A percentile compares a stretch with the other conserved stretches of the same genome.
phyloP scores from a whole-genome alignment of 805 yeast genomes.

The Kodamaea sagamina region DNA sequence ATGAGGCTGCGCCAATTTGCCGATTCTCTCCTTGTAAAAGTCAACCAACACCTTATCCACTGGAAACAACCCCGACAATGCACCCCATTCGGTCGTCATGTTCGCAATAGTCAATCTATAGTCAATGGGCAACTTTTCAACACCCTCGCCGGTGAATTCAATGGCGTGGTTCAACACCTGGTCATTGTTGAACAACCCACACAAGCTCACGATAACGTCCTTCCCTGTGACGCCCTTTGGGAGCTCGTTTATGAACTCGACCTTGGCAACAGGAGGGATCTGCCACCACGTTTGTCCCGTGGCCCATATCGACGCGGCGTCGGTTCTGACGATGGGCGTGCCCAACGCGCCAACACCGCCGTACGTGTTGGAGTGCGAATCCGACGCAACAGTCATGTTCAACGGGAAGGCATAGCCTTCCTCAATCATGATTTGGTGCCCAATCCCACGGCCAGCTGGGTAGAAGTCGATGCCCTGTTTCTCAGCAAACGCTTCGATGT shows the following conservation, averaged over 20 bases:
- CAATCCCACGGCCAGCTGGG: slow-evolving; percentile 99
- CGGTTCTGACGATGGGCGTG: slow-evolving; percentile 97
- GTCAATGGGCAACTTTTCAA: slow-evolving; percentile 70
- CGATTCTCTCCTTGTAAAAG: slow-evolving; percentile 67
- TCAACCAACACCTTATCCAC: slow-evolving; percentile 75
- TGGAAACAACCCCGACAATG: slow-evolving; percentile 96
- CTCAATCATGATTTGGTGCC: slow-evolving; percentile 98
- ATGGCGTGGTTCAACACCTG: slow-evolving; percentile 93
- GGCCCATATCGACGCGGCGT: slow-evolving; percentile 99
- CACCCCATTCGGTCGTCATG: slow-evolving; percentile 99
- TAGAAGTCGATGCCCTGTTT: slow-evolving; percentile 94
- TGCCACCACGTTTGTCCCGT: slow-evolving; percentile 99
- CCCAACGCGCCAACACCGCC: slow-evolving; percentile 97
- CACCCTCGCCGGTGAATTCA: slow-evolving; percentile 86
- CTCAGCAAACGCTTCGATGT: slow-evolving; percentile 86
- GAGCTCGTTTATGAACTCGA: slow-evolving; percentile 77
- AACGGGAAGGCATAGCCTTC: slow-evolving; percentile 98
- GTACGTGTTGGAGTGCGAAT: slow-evolving; percentile 95
- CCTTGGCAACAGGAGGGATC: slow-evolving; percentile 97
- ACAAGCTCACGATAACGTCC: slow-evolving; percentile 93
- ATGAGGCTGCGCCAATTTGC: slow-evolving; percentile 66
- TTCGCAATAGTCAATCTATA: slow-evolving; percentile 91
- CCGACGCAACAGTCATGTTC: slow-evolving; percentile 92
- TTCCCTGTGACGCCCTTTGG: slow-evolving; percentile 92
- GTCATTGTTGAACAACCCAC: slow-evolving; percentile 90